These are phyloP conservation scores for Phaeosphaeriaceae sp. DNA, from an alignment of 2,329 filamentous ascomycete genomes.

Conservation along the genomic window DNA sequence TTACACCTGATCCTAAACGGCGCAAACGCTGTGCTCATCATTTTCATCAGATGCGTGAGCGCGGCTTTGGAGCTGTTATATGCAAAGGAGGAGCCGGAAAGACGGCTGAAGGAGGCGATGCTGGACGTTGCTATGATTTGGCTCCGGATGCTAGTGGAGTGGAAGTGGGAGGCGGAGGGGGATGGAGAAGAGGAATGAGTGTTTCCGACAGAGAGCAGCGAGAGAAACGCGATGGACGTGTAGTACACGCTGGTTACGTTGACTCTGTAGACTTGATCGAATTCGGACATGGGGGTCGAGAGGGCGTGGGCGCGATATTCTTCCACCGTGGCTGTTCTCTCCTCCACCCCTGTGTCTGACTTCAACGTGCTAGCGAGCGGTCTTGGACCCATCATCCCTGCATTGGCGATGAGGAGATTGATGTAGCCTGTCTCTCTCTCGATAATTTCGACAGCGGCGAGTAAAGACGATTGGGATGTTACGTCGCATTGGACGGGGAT, in stretches of 20 bases:
- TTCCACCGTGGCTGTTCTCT: constrained; percentile 19
- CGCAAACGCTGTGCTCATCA: constrained; percentile 53
- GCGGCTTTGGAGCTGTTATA: constrained; percentile 53
- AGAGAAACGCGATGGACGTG: constrained; percentile 27
- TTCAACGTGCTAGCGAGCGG: constrained; percentile 19
- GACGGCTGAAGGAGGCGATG: constrained; percentile 24
- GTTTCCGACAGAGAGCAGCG: too few relatives aligned
- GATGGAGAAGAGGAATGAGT: constrained; percentile 44
- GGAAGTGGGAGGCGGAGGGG: constrained; percentile 51
- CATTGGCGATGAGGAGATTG: constrained; percentile 34
- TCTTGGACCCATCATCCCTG: constrained; percentile 28
- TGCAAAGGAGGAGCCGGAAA: constrained; percentile 22
- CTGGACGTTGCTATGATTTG: constrained; percentile 31
- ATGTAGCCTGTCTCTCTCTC: constrained; percentile 19
- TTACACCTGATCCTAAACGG: constrained; percentile 57
- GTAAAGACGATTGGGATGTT: constrained; percentile 18
- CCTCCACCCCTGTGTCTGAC: too few relatives aligned
- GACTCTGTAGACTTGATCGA: constrained; percentile 48
- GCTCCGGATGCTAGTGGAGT: constrained; percentile 47
- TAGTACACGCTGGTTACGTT: constrained; percentile 52
- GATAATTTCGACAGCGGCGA: constrained; percentile 16
- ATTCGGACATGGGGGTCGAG: constrained; percentile 26
- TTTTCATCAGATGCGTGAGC: constrained; percentile 58
- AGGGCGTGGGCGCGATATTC: constrained; percentile 28
- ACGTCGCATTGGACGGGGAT: constrained; percentile 28